phyloP scores from a whole-genome alignment of 1,139 yeast species.

The Debaryomyces subglobosus region DNA sequence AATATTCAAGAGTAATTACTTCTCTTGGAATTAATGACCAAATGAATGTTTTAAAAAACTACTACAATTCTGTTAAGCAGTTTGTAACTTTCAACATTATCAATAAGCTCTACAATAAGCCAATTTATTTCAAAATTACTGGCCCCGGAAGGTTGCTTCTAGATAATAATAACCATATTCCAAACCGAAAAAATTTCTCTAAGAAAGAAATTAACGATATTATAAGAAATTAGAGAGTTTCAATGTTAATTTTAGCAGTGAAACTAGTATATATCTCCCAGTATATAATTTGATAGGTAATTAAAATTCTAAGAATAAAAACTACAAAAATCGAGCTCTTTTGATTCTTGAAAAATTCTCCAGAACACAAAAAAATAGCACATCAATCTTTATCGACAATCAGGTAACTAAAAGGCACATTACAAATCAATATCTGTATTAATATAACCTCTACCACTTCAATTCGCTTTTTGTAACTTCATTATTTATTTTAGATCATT shows the following conservation, averaged over 20 bases:
- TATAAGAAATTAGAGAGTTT: slow-evolving; percentile 4
- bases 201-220: slow-evolving; percentile 23
- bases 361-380: background rate
- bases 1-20: background rate
- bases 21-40: background rate
- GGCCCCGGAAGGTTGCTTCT: slow-evolving; percentile 33
- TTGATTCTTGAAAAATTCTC: slow-evolving; percentile 1
- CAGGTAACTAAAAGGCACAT: background rate
- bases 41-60: background rate
- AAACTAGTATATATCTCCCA: background rate
- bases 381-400: background rate
- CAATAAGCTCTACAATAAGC: slow-evolving; percentile 18
- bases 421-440: background rate
- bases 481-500: slow-evolving; percentile 3
- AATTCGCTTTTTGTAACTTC: background rate
- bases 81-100: slow-evolving; percentile 15
- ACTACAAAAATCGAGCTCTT: background rate
- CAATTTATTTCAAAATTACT: slow-evolving; percentile 24
- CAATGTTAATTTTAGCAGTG: background rate
- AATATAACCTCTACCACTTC: background rate
- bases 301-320: background rate
- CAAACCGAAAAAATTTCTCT: slow-evolving; percentile 24
- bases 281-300: background rate
- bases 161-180: slow-evolving; percentile 19
- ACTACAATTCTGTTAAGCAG: slow-evolving; percentile 11